Base-by-base conservation (phyloP, 2,329 filamentous ascomycete genomes). In the Penicillium sclerotigenum region DNA sequence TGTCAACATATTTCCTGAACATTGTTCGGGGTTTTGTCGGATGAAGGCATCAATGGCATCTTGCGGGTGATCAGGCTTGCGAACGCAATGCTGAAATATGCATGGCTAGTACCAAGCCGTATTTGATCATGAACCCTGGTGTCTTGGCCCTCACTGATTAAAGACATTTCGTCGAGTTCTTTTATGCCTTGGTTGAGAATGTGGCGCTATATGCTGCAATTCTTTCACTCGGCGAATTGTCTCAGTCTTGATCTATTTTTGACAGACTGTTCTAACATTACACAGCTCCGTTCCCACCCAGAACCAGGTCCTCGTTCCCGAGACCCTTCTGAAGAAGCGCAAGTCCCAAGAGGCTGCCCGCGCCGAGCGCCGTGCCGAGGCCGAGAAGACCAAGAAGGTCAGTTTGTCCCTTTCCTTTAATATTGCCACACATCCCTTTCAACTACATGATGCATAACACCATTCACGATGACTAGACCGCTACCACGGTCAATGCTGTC, bases 321-420 rank as follows among this genome's bases (percentile, higher is more conserved):
- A 99, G 90, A 99, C 94, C 73, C 90, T 99, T 75, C 87, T 99
- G 80, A 99, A 99, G 90, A 99, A 99, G 91, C 90, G 94, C 84
- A 99, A 99, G 91, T 91, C 87, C 80, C 93, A 97, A 83, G 94
- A 99, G 87, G 96, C 97, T 87, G 91, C 92, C 78, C 90, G 92
- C 79, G 92, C 94, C 79, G 90, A 93, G 81, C 88, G 87, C 77
- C 80, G 84, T 69, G 84, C 89, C 66, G 89, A 90, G 73, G 78
- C 86, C 67, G 85, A 91, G 80, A 89, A 96, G 85, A 89, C 87
- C 80, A 94, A 94, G 84, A 85, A 90, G 84, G 94, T 97, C 79
- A 78, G 90, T 46, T 54, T 24, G 22, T 4, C 34, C 63, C 51
- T 42, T 57, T 58, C 5, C 6, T 11, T 7, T 26, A 11, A 24